Percentiles rank a stretch among this genome's conserved stretches.
phyloP scores from a whole-genome alignment of 2,329 filamentous ascomycete species.

The Diaporthe citri region DNA sequence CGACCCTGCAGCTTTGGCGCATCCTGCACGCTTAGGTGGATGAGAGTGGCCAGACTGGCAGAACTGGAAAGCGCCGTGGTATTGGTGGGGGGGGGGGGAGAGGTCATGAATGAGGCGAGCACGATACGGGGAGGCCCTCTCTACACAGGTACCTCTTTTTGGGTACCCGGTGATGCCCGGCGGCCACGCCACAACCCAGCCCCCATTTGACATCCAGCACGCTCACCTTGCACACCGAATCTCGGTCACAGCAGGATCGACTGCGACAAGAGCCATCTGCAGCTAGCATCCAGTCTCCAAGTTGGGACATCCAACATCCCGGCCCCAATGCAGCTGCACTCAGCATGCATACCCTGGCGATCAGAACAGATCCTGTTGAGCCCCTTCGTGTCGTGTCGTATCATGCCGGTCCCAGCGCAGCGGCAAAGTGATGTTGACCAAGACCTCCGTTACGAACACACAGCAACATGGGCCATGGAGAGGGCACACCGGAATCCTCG shows the following conservation, averaged over 20 bases:
- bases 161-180: constrained; percentile 14
- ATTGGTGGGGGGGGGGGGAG: background rate
- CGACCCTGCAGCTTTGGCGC: constrained; percentile 4
- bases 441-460: background rate
- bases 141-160: background rate
- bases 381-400: background rate
- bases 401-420: constrained; percentile 18
- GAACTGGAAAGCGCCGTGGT: background rate
- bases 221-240: constrained; percentile 29
- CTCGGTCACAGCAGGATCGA: constrained; percentile 23
- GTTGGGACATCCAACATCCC: background rate
- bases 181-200: constrained; percentile 13
- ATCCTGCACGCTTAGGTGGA: constrained; percentile 9
- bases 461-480: background rate
- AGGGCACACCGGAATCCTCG: background rate
- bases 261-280: constrained; percentile 9
- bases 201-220: background rate
- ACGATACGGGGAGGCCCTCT: background rate
- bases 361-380: constrained; percentile 19
- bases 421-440: background rate
- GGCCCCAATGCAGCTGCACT: background rate
- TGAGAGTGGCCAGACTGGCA: background rate
- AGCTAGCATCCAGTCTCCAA: constrained; percentile 1
- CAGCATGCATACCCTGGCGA: background rate
- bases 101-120: constrained; percentile 8